Conservation (phyloP, 2,329 filamentous ascomycete genomes). For the Colletotrichum spaethianum region DNA sequence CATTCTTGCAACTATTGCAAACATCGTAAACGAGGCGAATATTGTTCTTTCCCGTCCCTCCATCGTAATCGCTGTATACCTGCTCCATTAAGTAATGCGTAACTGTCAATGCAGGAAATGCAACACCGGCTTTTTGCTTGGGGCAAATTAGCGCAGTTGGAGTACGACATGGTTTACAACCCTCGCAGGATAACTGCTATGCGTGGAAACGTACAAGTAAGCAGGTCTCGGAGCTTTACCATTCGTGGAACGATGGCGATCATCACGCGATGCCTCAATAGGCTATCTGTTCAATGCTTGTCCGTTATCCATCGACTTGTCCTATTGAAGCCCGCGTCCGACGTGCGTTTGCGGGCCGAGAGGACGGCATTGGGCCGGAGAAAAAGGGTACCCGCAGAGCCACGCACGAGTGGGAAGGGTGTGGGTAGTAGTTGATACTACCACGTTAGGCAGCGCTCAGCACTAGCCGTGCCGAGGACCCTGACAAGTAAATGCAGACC, state of each 20-base stretch:
- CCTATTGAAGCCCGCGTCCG: neutral
- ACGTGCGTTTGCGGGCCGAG: neutral
- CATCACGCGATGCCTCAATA: neutral
- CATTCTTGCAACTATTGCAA: too few species aligned
- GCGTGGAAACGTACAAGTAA: neutral
- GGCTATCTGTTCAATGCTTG: neutral
- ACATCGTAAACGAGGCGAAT: too few species aligned
- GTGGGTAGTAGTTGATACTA: neutral
- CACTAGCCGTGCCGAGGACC: neutral
- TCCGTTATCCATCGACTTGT: neutral
- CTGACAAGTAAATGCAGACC: neutral
- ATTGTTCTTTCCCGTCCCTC: neutral
- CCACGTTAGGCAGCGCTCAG: neutral
- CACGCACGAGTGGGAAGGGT: neutral
- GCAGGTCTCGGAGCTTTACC: neutral
- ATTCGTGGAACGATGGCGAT: neutral
- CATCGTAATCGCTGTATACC: rapidly evolving
- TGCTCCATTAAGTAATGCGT: neutral
- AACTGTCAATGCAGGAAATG: neutral
- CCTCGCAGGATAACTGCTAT: neutral
- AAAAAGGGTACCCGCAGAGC: too few species aligned
- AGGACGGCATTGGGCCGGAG: neutral
- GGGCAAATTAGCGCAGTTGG: neutral
- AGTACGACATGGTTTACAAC: neutral
- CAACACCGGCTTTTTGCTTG: neutral